Conservation (phyloP, 148 eudicot genomes). For the Rhododendron ovatum region DNA sequence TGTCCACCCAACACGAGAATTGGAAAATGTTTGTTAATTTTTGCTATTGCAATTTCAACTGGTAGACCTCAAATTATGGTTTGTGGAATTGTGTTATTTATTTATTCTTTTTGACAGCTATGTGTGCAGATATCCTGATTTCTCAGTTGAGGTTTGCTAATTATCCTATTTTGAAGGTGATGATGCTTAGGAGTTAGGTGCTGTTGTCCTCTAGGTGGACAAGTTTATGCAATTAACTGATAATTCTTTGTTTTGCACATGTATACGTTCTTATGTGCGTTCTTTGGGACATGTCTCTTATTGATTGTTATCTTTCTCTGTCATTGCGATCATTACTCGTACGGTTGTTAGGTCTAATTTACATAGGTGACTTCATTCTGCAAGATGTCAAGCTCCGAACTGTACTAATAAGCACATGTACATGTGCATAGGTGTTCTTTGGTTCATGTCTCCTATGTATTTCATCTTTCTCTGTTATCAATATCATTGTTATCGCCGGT, state of each 20-base stretch:
- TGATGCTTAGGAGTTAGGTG: not conserved
- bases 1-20: not conserved
- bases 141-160: not conserved
- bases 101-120: not conserved
- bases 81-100: not conserved
- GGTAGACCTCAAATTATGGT: not conserved
- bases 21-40: no score
- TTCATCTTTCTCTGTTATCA: not conserved
- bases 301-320: not conserved
- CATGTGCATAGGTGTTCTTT: not conserved
- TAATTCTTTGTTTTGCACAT: not conserved
- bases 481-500: not conserved
- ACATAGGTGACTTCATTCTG: conserved; percentile 1
- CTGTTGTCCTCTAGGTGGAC: not conserved
- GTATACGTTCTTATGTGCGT: not conserved
- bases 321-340: not conserved
- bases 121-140: not conserved
- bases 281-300: not conserved
- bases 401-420: conserved; percentile 14
- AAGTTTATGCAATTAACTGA: not conserved
- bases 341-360: not conserved
- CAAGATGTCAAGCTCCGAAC: conserved; percentile 58
- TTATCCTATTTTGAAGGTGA: not conserved
- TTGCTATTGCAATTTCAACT: not conserved
- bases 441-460: not conserved